Conservation (phyloP, 805 yeast genomes). For the Candida sonorensis region DNA sequence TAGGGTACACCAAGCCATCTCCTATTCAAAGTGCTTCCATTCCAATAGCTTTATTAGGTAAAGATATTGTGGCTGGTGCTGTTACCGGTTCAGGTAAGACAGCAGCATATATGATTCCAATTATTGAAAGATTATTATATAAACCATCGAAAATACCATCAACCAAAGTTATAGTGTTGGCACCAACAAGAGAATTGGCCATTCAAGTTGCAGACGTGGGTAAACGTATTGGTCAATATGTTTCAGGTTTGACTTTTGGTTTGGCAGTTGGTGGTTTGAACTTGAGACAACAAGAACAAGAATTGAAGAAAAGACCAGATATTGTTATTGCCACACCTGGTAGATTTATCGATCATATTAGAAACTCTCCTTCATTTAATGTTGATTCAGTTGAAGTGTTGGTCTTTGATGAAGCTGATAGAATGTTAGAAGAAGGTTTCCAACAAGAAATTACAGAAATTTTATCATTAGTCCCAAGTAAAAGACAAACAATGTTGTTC, state of each 20-base stretch:
- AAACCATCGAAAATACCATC: slow-evolving; percentile 82
- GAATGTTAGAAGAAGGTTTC: slow-evolving; percentile 99
- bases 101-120: slow-evolving; percentile 96
- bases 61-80: slow-evolving; percentile 98
- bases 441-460: slow-evolving; percentile 92
- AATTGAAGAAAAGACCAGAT: slow-evolving; percentile 88
- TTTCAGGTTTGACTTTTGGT: slow-evolving; percentile 75
- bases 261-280: slow-evolving; percentile 98
- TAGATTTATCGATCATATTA: slow-evolving; percentile 92
- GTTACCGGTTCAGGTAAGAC: slow-evolving; percentile 99
- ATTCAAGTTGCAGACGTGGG: slow-evolving; percentile 96
- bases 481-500: slow-evolving; percentile 88
- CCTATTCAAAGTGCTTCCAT: slow-evolving; percentile 92
- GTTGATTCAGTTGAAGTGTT: slow-evolving; percentile 89
- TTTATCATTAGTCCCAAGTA: slow-evolving; percentile 75
- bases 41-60: slow-evolving; percentile 89
- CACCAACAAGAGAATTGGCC: slow-evolving; percentile 98
- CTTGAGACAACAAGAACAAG: slow-evolving; percentile 92
- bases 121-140: slow-evolving; percentile 83
- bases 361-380: slow-evolving; percentile 89
- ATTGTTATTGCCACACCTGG: slow-evolving; percentile 98
- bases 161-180: slow-evolving; percentile 82
- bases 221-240: slow-evolving; percentile 70
- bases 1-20: slow-evolving; percentile 85
- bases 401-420: slow-evolving; percentile 96